Percentiles rank a stretch among this genome's conserved stretches.
Conservation (phyloP, 2,329 filamentous ascomycete species). For the Xenoacremonium recifei region DNA sequence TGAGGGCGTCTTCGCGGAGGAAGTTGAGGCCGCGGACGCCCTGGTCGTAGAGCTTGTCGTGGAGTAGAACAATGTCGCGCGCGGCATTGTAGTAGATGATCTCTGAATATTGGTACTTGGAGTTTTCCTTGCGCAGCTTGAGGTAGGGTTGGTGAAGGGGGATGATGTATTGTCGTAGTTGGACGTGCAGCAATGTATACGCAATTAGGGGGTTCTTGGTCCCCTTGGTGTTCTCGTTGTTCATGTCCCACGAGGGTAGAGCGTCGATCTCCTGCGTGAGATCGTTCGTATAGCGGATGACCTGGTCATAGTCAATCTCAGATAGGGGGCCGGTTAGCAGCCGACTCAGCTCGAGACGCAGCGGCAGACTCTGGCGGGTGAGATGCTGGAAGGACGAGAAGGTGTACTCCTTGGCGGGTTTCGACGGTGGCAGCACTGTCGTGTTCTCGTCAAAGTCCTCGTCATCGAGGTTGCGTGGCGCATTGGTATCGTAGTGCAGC, state of each 20-base stretch:
- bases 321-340: constrained; percentile 53
- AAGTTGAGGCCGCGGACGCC: constrained; percentile 60
- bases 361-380: constrained; percentile 52
- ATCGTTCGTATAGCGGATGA: constrained; percentile 60
- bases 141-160: constrained; percentile 61
- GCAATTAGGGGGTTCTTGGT: constrained; percentile 57
- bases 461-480: constrained; percentile 58
- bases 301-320: constrained; percentile 60
- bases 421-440: constrained; percentile 49
- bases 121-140: constrained; percentile 57
- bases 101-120: constrained; percentile 62
- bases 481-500: constrained; percentile 53
- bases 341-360: constrained; percentile 57
- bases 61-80: constrained; percentile 59
- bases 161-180: constrained; percentile 61
- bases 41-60: constrained; percentile 59
- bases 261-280: constrained; percentile 60
- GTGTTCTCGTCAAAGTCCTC: constrained; percentile 56
- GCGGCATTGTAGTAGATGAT: constrained; percentile 64
- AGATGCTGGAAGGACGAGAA: constrained; percentile 59
- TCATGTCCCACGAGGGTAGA: constrained; percentile 53
- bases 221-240: constrained; percentile 33
- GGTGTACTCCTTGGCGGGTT: constrained; percentile 53
- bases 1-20: constrained; percentile 58
- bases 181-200: constrained; percentile 59